Conservation (phyloP, 768 basidiomycete species). For the Phaffia tasmanica region DNA sequence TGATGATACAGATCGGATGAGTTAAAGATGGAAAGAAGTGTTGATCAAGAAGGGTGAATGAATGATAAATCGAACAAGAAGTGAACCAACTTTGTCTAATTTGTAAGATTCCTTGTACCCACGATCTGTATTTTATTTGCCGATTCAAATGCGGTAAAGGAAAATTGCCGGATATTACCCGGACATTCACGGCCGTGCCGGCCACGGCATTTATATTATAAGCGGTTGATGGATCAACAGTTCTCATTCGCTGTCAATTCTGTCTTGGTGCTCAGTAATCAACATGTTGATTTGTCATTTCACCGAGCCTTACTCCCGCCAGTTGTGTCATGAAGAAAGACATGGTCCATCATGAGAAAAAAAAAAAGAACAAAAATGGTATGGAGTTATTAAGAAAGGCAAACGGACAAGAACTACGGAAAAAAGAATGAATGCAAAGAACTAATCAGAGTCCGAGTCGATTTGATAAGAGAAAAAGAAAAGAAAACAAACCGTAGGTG, state of each 20-base stretch:
- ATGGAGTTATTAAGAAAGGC: neutral
- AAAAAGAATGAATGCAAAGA: neutral
- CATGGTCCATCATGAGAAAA: too few species aligned
- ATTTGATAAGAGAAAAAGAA: neutral
- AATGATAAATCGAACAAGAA: neutral
- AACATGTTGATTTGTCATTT: too few species aligned
- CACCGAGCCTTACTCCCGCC: neutral
- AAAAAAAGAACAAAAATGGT: neutral
- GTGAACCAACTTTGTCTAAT: too few species aligned
- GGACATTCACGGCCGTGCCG: too few species aligned
- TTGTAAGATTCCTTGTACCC: too few species aligned
- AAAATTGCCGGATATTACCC: too few species aligned
- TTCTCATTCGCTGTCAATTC: too few species aligned
- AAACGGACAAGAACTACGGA: neutral
- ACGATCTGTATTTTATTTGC: too few species aligned
- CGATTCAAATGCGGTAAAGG: neutral
- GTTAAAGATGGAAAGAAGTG: neutral
- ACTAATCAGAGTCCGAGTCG: neutral
- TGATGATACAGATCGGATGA: neutral
- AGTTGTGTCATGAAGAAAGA: neutral
- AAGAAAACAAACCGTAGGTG: neutral
- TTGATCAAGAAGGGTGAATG: neutral
- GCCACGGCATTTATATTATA: too few species aligned
- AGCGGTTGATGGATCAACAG: too few species aligned
- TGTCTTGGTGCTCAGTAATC: too few species aligned